Conservation (phyloP, 495 filamentous ascomycete genomes). For the Mytilinidion resinicola region DNA sequence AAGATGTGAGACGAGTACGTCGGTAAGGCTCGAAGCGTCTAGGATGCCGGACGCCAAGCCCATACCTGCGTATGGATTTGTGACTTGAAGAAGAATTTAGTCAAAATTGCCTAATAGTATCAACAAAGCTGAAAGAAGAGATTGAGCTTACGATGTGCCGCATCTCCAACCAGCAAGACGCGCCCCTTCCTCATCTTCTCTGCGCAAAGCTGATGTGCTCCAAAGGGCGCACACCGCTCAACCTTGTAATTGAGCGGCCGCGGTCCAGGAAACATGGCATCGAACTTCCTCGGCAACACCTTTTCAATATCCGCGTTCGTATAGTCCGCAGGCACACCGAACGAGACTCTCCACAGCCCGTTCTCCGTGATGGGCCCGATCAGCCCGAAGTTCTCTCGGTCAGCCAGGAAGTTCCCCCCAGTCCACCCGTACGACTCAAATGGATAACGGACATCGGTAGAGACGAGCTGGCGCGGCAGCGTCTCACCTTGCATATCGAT, state of each 20-base stretch:
- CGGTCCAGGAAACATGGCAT: not conserved
- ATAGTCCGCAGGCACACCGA: slow-evolving; percentile 4
- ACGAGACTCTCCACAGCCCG: slow-evolving; percentile 14
- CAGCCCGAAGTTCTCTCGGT: not conserved
- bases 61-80: slow-evolving; percentile 24
- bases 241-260: slow-evolving; percentile 8
- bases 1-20: slow-evolving; percentile 14
- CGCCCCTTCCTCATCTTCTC: slow-evolving; percentile 13
- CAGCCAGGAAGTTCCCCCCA: not conserved
- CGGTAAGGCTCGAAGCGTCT: slow-evolving; percentile 13
- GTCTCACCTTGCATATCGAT: slow-evolving; percentile 3
- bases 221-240: slow-evolving; percentile 15
- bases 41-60: slow-evolving; percentile 15
- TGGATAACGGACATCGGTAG: slow-evolving; percentile 10
- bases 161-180: slow-evolving; percentile 11
- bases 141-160: slow-evolving; percentile 14
- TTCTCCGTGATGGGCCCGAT: not conserved
- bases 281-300: slow-evolving; percentile 8
- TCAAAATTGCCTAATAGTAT: not conserved
- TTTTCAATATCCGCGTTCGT: slow-evolving; percentile 5
- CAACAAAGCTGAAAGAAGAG: not conserved
- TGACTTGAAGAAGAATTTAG: not conserved
- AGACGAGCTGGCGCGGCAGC: slow-evolving; percentile 7
- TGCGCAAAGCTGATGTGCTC: slow-evolving; percentile 14
- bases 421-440: not conserved